Evolutionary conservation across 495 filamentous ascomycete species (phyloP), one percentile per base, ranked within the genome.

Genomic region (Aspergillus kassunensis): DNA sequence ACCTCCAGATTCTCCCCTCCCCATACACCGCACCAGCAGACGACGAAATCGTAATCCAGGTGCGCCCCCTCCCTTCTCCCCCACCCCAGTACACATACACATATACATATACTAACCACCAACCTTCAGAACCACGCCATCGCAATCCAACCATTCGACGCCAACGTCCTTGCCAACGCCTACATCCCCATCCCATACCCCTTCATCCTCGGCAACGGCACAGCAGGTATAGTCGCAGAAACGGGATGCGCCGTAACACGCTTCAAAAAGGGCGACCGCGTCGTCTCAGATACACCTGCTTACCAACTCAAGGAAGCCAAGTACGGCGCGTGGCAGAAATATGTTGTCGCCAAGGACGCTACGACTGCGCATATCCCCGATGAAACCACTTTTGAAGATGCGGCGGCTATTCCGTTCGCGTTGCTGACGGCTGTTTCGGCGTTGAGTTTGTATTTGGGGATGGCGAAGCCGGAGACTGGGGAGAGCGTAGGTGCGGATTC

Each of bases 121-220:
- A n/a, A n/a, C n/a, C n/a, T n/a, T n/a, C n/a, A 41, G 39, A 69
- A 70, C 47, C 19, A 35, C 16, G 65, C 69, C 12, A 53, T 73
- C 3, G 72, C 69, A 9, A 57, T 75, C 25, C 72, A 75, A 46
- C 68, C 74, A 23, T 60, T 74, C 49, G 79, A 80, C 59, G 18
- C 10, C n/a, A n/a, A 12, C 29, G n/a, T 49, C 37, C 53, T 23
- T 10, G 18, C 15, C 6, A 27, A 24, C 4, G 39, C 35, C 16
- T 49, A 24, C 36, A 11, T 29, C 27, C 6, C 5, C 11, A 11
- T 29, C 6, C 27, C n/a, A 12, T 57, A 57, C 15, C 54, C 54
- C 6, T 1, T 56, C 20, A 71, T 74, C 24, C 64, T 72, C 13
- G 74, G 74, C 15, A 63, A 66, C 44, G 71, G 73, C 43, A 70